phyloP scores from a whole-genome alignment of 805 yeast genomes.

The Torulaspora maleeae region DNA sequence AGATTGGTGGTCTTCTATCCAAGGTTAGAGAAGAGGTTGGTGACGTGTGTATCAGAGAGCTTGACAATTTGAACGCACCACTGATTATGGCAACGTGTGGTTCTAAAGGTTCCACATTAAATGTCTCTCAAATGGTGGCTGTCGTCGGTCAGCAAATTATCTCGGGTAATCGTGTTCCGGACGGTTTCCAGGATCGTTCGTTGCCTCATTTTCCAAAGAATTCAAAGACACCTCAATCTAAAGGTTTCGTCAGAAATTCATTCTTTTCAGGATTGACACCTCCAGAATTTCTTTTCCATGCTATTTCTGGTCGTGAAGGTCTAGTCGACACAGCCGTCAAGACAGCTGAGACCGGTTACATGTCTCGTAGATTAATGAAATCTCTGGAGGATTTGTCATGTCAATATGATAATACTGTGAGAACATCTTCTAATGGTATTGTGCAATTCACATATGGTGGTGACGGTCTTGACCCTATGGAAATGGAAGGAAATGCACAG shows the following conservation, averaged over 20 bases:
- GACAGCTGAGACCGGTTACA: slow-evolving; percentile 98
- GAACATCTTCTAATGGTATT: slow-evolving; percentile 93
- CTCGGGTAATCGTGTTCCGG: slow-evolving; percentile 98
- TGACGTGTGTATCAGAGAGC: slow-evolving; percentile 90
- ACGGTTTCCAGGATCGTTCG: slow-evolving; percentile 99
- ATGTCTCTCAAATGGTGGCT: slow-evolving; percentile 99
- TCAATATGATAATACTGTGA: slow-evolving; percentile 87
- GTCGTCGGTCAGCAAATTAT: slow-evolving; percentile 99
- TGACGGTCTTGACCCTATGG: slow-evolving; percentile 95
- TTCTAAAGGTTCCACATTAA: slow-evolving; percentile 95
- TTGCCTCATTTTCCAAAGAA: slow-evolving; percentile 94
- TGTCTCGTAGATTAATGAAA: slow-evolving; percentile 97
- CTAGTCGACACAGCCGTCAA: slow-evolving; percentile 98
- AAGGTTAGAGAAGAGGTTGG: slow-evolving; percentile 99
- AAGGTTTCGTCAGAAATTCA: slow-evolving; percentile 95
- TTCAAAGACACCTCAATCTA: slow-evolving; percentile 95
- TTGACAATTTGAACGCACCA: slow-evolving; percentile 89
- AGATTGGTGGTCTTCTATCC: slow-evolving; percentile 91
- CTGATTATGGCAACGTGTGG: slow-evolving; percentile 99
- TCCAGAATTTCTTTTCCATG: slow-evolving; percentile 96
- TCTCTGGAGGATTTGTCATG: slow-evolving; percentile 93
- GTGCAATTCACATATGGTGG: slow-evolving; percentile 98
- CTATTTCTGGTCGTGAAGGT: slow-evolving; percentile 99
- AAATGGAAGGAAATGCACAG: slow-evolving; percentile 98
- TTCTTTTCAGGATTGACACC: slow-evolving; percentile 92